Conservation (phyloP, 208 protist genomes). For the Trypanosoma caninum region DNA sequence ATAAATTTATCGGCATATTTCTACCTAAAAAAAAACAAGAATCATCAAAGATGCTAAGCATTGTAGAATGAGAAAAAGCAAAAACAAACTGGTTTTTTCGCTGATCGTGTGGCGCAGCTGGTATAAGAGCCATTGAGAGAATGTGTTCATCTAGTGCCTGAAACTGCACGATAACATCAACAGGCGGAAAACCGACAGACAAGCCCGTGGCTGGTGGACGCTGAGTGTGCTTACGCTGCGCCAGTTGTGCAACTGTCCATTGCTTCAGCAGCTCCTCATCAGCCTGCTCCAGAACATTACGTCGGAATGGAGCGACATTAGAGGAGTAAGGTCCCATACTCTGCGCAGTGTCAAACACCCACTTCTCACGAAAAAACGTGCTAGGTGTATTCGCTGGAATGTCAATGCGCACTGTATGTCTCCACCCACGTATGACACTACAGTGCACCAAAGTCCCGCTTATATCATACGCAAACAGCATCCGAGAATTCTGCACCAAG, state of each 20-base stretch:
- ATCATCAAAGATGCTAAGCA: conserved; percentile 1
- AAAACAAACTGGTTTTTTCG: conserved; percentile 17
- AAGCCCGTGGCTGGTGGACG: background rate
- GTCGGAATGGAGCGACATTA: conserved; percentile 15
- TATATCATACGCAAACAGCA: conserved; percentile 12
- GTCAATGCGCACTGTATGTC: conserved; percentile 17
- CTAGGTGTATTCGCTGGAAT: conserved; percentile 15
- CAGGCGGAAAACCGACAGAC: conserved; percentile 12
- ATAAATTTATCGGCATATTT: background rate
- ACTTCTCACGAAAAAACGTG: conserved; percentile 25
- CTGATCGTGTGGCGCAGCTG: background rate
- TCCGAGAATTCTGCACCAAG: background rate
- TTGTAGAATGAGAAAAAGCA: background rate
- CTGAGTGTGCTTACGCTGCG: conserved; percentile 18
- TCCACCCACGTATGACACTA: conserved; percentile 8
- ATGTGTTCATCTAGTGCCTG: conserved; percentile 15
- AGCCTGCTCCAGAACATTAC: conserved; percentile 22
- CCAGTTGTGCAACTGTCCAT: conserved; percentile 25
- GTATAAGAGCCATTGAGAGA: conserved; percentile 12
- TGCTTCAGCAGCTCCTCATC: conserved; percentile 35
- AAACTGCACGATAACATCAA: conserved; percentile 12
- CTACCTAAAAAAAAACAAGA: background rate
- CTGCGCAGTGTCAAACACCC: conserved; percentile 23
- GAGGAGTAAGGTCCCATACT: background rate
- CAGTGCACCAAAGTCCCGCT: conserved; percentile 22